A percentile compares a stretch with the other conserved stretches of the same genome.
phyloP scores from a whole-genome alignment of 169 alveolate genomes.

The Plasmodium relictum region DNA sequence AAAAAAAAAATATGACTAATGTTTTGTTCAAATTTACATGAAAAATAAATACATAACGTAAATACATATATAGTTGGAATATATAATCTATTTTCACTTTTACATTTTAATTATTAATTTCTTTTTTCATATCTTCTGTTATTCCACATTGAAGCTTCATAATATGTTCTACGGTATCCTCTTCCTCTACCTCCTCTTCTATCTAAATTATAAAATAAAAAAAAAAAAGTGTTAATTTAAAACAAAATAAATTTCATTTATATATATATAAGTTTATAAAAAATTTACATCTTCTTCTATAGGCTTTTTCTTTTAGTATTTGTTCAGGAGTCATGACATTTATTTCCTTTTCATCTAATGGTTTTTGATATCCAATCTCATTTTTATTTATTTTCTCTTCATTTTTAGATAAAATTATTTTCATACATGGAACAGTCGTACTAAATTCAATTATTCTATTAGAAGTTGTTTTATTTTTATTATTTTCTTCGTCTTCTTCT shows the following conservation, averaged over 20 bases:
- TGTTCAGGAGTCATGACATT: constrained; percentile 71
- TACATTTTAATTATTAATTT: constrained; percentile 12
- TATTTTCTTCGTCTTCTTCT: constrained; percentile 39
- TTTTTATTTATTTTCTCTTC: constrained; percentile 49
- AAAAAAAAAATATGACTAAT: neutral
- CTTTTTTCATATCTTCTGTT: constrained; percentile 73
- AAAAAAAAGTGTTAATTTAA: neutral
- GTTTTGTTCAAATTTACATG: constrained; percentile 4
- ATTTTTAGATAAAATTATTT: constrained; percentile 63
- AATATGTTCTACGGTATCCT: constrained; percentile 44
- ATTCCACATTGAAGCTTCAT: constrained; percentile 73
- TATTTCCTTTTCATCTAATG: constrained; percentile 59
- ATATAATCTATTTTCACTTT: no score
- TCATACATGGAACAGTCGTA: constrained; percentile 72
- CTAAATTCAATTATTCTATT: constrained; percentile 61
- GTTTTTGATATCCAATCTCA: constrained; percentile 68
- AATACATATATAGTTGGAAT: neutral
- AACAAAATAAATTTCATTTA: neutral
- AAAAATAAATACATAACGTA: constrained; percentile 11
- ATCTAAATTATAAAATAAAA: constrained; percentile 27
- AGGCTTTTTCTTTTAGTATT: constrained; percentile 62
- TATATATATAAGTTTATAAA: constrained; percentile 9
- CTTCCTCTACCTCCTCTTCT: constrained; percentile 41
- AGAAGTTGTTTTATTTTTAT: constrained; percentile 33
- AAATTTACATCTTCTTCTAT: constrained; percentile 54